Conservation (phyloP, 805 yeast genomes). For the Ogataea salicorniae region DNA sequence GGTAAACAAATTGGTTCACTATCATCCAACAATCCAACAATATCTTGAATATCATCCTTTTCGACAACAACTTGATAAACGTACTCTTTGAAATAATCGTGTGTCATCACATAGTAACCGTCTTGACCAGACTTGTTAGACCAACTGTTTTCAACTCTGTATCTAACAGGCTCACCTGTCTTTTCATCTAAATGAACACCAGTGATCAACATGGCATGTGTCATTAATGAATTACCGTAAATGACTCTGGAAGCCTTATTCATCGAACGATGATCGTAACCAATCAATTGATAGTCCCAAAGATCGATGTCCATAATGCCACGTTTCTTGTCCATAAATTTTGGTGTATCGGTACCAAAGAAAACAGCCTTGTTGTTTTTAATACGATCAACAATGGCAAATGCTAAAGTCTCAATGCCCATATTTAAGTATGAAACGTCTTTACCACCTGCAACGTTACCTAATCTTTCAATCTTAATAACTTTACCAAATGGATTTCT, state of each 20-base stretch:
- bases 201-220: constrained; percentile 85
- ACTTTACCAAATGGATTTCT: constrained; percentile 62
- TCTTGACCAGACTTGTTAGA: constrained; percentile 62
- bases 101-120: constrained; percentile 68
- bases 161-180: constrained; percentile 53
- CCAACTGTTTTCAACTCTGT: constrained; percentile 78
- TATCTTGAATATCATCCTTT: constrained; percentile 39
- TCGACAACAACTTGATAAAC: constrained; percentile 69
- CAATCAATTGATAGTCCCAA: constrained; percentile 57
- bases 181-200: constrained; percentile 69
- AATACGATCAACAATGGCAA: constrained; percentile 61
- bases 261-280: constrained; percentile 44
- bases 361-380: constrained; percentile 74
- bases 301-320: constrained; percentile 73
- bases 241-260: constrained; percentile 64
- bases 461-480: constrained; percentile 67
- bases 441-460: constrained; percentile 68
- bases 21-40: constrained; percentile 37
- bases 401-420: constrained; percentile 52
- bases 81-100: constrained; percentile 68
- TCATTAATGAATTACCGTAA: constrained; percentile 72
- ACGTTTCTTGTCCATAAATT: constrained; percentile 53
- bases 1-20: constrained; percentile 52
- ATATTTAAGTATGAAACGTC: constrained; percentile 68
- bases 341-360: constrained; percentile 88